These are phyloP conservation scores for Solanum boliviense DNA, from an alignment of 257 asterid genomes.

Conservation along the genomic window DNA sequence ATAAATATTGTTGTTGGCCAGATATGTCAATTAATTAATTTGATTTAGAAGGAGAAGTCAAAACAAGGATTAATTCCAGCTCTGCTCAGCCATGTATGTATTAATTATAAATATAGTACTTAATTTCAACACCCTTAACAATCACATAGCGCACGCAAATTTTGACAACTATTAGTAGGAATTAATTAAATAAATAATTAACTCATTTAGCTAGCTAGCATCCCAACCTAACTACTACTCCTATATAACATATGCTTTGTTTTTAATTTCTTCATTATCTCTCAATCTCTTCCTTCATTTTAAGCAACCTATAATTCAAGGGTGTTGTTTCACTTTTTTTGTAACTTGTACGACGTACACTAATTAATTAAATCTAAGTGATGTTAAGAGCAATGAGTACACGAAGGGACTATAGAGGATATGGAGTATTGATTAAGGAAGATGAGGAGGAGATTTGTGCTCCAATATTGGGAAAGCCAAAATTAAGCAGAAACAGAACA, in stretches of 20 bases:
- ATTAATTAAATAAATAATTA: neutral
- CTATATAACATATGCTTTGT: neutral
- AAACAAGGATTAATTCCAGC: neutral
- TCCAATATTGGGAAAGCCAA: neutral
- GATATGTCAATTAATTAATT: neutral
- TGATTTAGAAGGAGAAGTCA: neutral
- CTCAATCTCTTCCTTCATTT: neutral
- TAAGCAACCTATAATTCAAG: neutral
- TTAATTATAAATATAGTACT: neutral
- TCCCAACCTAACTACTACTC: neutral
- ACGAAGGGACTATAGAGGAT: conserved; percentile 27
- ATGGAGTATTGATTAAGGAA: conserved; percentile 25
- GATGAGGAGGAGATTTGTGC: neutral
- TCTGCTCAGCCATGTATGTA: neutral
- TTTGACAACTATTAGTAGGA: neutral
- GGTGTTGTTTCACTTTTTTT: neutral
- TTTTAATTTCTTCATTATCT: neutral
- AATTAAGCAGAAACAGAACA: neutral
- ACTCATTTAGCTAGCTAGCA: neutral
- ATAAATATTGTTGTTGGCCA: neutral
- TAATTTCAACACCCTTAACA: neutral
- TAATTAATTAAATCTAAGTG: neutral
- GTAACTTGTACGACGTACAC: neutral
- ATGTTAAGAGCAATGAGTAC: conserved; percentile 68
- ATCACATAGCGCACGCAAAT: neutral